Percentiles rank a stretch among this genome's conserved stretches.
Conservation (phyloP, 2,329 filamentous ascomycete species). For the Ceratocystiopsis sp. region DNA sequence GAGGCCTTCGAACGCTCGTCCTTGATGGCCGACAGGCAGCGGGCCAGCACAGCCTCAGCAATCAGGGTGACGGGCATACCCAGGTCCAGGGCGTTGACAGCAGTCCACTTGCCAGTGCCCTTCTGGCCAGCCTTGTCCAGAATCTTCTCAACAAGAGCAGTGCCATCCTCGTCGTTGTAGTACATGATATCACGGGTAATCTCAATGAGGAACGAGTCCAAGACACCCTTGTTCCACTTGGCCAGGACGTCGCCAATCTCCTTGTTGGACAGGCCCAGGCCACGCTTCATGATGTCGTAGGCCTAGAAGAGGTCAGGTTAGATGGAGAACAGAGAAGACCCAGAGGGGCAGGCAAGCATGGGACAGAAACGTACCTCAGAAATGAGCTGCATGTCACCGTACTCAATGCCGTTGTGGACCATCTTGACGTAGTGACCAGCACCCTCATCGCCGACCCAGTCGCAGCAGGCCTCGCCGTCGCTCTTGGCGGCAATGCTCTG, state of each 20-base stretch:
- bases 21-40: constrained; percentile 91
- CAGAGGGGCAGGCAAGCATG: not conserved
- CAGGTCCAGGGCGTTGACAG: constrained; percentile 95
- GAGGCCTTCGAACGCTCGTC: constrained; percentile 74
- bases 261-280: constrained; percentile 72
- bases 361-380: constrained; percentile 57
- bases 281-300: constrained; percentile 99
- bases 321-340: too few relatives aligned
- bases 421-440: constrained; percentile 99
- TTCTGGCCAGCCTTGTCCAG: constrained; percentile 97
- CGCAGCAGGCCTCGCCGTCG: constrained; percentile 92
- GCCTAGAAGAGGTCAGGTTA: constrained; percentile 36
- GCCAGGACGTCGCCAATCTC: constrained; percentile 91
- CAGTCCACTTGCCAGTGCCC: constrained; percentile 99
- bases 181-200: constrained; percentile 98
- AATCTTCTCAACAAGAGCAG: constrained; percentile 92
- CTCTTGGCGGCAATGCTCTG: constrained; percentile 96
- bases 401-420: constrained; percentile 99
- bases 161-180: constrained; percentile 90
- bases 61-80: constrained; percentile 98
- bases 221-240: constrained; percentile 96
- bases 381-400: constrained; percentile 99
- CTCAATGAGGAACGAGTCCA: constrained; percentile 98
- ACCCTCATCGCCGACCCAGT: constrained; percentile 99
- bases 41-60: constrained; percentile 87